These are phyloP conservation scores for Lentinula edodes DNA, from an alignment of 768 basidiomycete genomes.

Conservation along the genomic window DNA sequence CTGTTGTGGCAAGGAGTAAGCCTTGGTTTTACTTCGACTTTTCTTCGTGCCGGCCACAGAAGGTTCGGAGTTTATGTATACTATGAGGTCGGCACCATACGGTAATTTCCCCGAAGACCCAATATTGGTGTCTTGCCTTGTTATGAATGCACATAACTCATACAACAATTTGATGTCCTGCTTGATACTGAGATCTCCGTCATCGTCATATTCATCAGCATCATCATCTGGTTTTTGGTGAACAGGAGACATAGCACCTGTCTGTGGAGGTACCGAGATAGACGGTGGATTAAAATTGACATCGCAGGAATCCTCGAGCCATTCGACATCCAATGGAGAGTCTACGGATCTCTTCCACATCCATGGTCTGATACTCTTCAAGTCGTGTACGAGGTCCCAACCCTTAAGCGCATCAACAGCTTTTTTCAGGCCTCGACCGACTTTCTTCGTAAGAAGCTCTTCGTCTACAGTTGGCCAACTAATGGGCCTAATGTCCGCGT, in stretches of 20 bases:
- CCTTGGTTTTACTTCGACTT: background rate
- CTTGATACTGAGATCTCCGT: constrained; percentile 28
- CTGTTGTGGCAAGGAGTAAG: background rate
- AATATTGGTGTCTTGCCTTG: background rate
- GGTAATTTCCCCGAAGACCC: constrained; percentile 15
- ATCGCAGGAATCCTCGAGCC: background rate
- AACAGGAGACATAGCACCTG: background rate
- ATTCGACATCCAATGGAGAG: constrained; percentile 27
- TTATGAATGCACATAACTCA: constrained; percentile 24
- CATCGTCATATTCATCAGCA: constrained; percentile 25
- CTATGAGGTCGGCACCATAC: constrained; percentile 60
- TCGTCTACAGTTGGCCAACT: constrained; percentile 49
- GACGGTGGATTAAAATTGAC: background rate
- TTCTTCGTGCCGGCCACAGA: background rate
- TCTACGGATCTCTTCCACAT: constrained; percentile 33
- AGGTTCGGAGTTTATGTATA: constrained; percentile 30
- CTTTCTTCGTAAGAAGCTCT: constrained; percentile 37
- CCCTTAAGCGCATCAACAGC: background rate
- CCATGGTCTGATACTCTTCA: constrained; percentile 66
- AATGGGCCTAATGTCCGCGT: constrained; percentile 47
- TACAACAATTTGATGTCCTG: constrained; percentile 29
- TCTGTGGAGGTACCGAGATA: background rate
- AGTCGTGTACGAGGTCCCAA: constrained; percentile 31
- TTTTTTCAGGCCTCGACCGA: background rate
- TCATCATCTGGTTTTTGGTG: constrained; percentile 5